Conservation (phyloP, 2,329 filamentous ascomycete genomes). For the Pseudogymnoascus sp. region DNA sequence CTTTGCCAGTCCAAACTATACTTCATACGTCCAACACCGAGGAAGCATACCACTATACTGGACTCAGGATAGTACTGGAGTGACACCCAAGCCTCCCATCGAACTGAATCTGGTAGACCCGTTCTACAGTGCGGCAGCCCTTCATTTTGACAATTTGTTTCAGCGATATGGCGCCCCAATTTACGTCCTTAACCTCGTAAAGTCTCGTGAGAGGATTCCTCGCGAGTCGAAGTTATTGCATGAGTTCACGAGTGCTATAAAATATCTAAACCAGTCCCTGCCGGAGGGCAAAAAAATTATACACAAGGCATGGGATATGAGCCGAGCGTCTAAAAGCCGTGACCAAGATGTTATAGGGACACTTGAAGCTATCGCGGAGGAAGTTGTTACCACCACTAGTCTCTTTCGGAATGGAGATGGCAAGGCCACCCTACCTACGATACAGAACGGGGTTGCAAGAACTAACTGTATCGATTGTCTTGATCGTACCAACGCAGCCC, state of each 20-base stretch:
- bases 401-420: slow-evolving; percentile 92
- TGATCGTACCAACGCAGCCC: slow-evolving; percentile 92
- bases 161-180: slow-evolving; percentile 87
- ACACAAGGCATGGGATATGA: slow-evolving; percentile 98
- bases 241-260: slow-evolving; percentile 80
- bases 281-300: slow-evolving; percentile 78
- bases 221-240: slow-evolving; percentile 84
- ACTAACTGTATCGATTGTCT: slow-evolving; percentile 98
- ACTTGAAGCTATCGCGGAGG: slow-evolving; percentile 81
- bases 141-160: slow-evolving; percentile 94
- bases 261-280: slow-evolving; percentile 91
- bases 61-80: slow-evolving; percentile 93
- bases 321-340: slow-evolving; percentile 80
- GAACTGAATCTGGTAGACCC: slow-evolving; percentile 93
- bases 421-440: slow-evolving; percentile 53
- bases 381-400: slow-evolving; percentile 75
- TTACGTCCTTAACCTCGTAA: slow-evolving; percentile 87
- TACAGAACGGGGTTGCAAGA: slow-evolving; percentile 87
- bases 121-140: slow-evolving; percentile 84
- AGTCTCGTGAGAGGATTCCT: slow-evolving; percentile 78
- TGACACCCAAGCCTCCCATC: slow-evolving; percentile 93
- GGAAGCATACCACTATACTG: slow-evolving; percentile 96
- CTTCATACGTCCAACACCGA: slow-evolving; percentile 92
- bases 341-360: slow-evolving; percentile 93
- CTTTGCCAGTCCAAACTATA: slow-evolving; percentile 85